Percentiles rank a stretch among this genome's conserved stretches.
Evolutionary conservation across 1,284 basidiomycete genomes (phyloP).

Genomic region (Sphagnurus paluster): DNA sequence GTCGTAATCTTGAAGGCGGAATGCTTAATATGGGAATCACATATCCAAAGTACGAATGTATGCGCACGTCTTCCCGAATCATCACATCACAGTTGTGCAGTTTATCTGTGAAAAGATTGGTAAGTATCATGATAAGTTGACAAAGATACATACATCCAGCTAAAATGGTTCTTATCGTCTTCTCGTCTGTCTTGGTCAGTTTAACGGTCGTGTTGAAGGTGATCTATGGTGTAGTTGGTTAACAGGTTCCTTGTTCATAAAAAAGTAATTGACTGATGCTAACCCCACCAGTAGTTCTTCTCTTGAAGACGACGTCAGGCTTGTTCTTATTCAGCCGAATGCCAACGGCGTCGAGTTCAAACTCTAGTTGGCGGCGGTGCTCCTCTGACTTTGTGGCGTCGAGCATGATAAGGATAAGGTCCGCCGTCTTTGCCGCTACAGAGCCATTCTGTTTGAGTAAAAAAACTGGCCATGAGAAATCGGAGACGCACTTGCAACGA

Average conservation of each 20-base stretch:
- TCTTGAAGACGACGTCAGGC: constrained; percentile 87
- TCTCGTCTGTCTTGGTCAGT: constrained; percentile 93
- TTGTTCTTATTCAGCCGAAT: constrained; percentile 89
- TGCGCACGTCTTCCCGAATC: constrained; percentile 88
- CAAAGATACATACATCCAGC: constrained; percentile 65
- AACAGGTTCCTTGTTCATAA: neutral
- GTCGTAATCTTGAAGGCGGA: constrained; percentile 72
- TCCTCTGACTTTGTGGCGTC: constrained; percentile 97
- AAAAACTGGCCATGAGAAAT: constrained; percentile 7
- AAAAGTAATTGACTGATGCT: constrained; percentile 29
- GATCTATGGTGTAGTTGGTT: constrained; percentile 40
- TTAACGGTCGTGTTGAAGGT: constrained; percentile 86
- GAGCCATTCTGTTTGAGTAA: constrained; percentile 2
- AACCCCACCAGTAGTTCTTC: constrained; percentile 90
- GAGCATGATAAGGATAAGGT: constrained; percentile 93
- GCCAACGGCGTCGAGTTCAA: constrained; percentile 95
- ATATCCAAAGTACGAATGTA: constrained; percentile 7
- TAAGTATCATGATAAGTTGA: neutral
- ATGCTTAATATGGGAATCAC: neutral
- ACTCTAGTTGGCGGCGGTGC: constrained; percentile 85
- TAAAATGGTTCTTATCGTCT: constrained; percentile 89
- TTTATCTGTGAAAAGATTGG: constrained; percentile 51
- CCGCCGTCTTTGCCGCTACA: constrained; percentile 91
- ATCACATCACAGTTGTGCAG: constrained; percentile 95
- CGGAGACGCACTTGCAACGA: constrained; percentile 73